These are phyloP conservation scores for Cyathus striatus DNA, from an alignment of 768 basidiomycete species.

Conservation along the genomic window DNA sequence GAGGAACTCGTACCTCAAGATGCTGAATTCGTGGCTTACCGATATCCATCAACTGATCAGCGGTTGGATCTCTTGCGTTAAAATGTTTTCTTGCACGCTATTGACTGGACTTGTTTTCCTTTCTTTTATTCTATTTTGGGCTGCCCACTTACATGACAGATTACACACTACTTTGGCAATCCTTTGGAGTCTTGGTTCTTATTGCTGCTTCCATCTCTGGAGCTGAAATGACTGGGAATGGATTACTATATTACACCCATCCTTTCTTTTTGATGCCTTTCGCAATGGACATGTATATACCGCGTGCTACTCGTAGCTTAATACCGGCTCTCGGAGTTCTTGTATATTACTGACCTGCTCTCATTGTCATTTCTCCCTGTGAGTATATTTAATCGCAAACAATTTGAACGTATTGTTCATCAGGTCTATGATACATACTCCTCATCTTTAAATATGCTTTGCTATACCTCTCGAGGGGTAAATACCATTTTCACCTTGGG, in stretches of 20 bases:
- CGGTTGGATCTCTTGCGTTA: slow-evolving; percentile 57
- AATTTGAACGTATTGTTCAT: no score
- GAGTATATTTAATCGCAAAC: no score
- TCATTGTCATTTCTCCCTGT: no score
- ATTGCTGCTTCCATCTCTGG: slow-evolving; percentile 3
- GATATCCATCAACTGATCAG: slow-evolving; percentile 79
- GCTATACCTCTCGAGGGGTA: slow-evolving; percentile 9
- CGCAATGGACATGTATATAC: slow-evolving; percentile 17
- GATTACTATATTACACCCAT: background rate
- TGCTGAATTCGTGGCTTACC: slow-evolving; percentile 79
- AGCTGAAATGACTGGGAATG: background rate
- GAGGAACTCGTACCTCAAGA: slow-evolving; percentile 85
- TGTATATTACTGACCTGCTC: background rate
- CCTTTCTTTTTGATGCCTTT: slow-evolving; percentile 6
- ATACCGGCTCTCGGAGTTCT: background rate
- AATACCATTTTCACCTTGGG: slow-evolving; percentile 25
- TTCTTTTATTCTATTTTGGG: background rate
- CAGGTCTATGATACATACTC: no score
- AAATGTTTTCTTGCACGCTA: slow-evolving; percentile 2
- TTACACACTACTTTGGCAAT: slow-evolving; percentile 2
- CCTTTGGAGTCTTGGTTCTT: slow-evolving; percentile 4
- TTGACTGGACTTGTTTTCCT: background rate
- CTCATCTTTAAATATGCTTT: no score
- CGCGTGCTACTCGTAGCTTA: slow-evolving; percentile 5
- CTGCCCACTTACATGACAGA: background rate